Evolutionary conservation across 805 yeast genomes (phyloP).

Genomic region (Sugiyamaella americana): DNA sequence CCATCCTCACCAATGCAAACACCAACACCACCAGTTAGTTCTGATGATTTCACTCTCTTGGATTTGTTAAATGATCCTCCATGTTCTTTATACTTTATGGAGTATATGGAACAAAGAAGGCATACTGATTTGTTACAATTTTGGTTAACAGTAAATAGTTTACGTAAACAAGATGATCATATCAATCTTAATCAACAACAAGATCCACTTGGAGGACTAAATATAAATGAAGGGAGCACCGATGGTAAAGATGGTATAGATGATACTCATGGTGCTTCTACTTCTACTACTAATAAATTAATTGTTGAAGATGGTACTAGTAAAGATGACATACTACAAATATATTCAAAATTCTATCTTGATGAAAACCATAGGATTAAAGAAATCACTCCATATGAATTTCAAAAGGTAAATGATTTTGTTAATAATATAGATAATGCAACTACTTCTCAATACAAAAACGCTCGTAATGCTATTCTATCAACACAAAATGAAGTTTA

Average conservation of each 20-base stretch:
- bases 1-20: neutral
- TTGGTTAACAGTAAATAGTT: constrained; percentile 61
- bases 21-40: constrained; percentile 16
- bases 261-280: constrained; percentile 2
- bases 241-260: constrained; percentile 17
- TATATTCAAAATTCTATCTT: constrained; percentile 41
- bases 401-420: constrained; percentile 23
- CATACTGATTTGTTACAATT: constrained; percentile 47
- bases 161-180: constrained; percentile 41
- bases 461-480: constrained; percentile 57
- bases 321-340: constrained; percentile 46
- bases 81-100: constrained; percentile 45
- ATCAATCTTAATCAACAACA: neutral
- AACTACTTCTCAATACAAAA: constrained; percentile 33
- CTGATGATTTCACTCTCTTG: constrained; percentile 31
- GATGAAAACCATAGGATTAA: neutral
- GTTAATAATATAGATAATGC: constrained; percentile 21
- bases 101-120: constrained; percentile 48
- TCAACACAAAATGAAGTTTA: constrained; percentile 50
- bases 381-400: neutral
- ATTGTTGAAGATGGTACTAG: constrained; percentile 30
- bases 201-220: constrained; percentile 28
- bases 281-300: constrained; percentile 22
- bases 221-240: constrained; percentile 24
- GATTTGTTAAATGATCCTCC: constrained; percentile 46